phyloP scores from a whole-genome alignment of 2,329 filamentous ascomycete genomes.

The Ophiostoma ulmi region DNA sequence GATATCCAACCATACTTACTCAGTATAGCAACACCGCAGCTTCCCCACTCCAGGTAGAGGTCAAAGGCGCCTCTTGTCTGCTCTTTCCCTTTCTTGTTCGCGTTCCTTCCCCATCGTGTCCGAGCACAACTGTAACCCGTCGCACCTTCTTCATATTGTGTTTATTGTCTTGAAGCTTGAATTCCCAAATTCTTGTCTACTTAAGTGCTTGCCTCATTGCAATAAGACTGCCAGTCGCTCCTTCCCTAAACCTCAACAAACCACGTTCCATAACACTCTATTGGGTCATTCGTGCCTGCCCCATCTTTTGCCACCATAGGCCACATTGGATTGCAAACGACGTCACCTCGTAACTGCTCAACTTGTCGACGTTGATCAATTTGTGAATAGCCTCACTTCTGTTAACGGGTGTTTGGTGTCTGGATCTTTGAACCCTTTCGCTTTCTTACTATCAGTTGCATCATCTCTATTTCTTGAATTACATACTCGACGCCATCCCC shows the following conservation, averaged over 20 bases:
- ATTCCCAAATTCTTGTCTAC: background rate
- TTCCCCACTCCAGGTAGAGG: background rate
- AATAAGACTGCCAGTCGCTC: background rate
- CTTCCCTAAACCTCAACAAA: background rate
- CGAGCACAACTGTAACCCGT: background rate
- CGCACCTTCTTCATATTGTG: background rate
- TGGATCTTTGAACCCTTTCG: background rate
- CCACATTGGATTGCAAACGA: background rate
- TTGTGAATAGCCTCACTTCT: background rate
- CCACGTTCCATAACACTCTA: slow-evolving; percentile 6
- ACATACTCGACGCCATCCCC: slow-evolving; percentile 2
- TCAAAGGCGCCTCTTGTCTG: background rate
- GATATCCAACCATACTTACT: too few relatives aligned
- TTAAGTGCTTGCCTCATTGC: background rate
- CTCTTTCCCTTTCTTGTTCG: background rate
- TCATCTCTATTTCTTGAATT: background rate
- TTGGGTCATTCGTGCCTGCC: slow-evolving; percentile 9
- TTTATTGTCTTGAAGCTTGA: background rate
- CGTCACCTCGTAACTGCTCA: background rate
- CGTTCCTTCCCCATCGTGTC: slow-evolving; percentile 4
- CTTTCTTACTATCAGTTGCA: background rate
- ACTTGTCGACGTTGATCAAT: too few relatives aligned
- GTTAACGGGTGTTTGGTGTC: background rate
- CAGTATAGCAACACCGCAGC: background rate
- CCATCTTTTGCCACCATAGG: slow-evolving; percentile 5